Evolutionary conservation across 768 basidiomycete species (phyloP), one percentile per base, ranked within the genome.

Genomic region (Russula olivacea): DNA sequence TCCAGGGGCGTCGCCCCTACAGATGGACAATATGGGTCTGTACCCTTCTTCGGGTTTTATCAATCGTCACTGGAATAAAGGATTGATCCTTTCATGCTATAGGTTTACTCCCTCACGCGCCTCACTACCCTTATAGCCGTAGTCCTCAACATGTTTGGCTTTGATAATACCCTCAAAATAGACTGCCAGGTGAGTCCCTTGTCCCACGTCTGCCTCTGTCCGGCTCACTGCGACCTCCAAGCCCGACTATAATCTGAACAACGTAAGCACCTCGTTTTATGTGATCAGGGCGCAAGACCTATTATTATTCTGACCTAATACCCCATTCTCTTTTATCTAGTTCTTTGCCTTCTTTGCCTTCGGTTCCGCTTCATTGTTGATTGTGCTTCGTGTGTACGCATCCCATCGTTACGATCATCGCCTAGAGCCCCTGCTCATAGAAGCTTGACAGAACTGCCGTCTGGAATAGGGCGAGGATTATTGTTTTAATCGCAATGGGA

Each of bases 31-130:
- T 58, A 49, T 58, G 47, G 58, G 58, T 58, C 15, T 23, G 59
- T 60, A 21, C 4, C 34, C 28, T 53, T 28, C 23, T 23, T 47
- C 11, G 5, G 11, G 12, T 28, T 45, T 25, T 30, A 4, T 38
- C 21, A 14, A 38, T 17, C 15, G 15, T 40, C 38, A 17, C 15
- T 40, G 15, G 15, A n/a, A 8, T 4, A n/a, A 19, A 12, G 15
- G 41, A 36, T 14, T 55, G 0, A 59, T 21, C 1, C 14, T 4
- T 12, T 1, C 12, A 25, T 17, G 12, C 2, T 32, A 23, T 32
- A 64, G 63, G 12, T 59, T 19, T 64, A 60, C 51, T 64, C 58
- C 14, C 4, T 60, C 2, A n/a, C 58, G 7, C 63, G 63, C 36
- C 4, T 60, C 15, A 1, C n/a, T n/a, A 40, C 53, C n/a, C 63